Conservation (phyloP, 495 filamentous ascomycete species). For the Trichoderma virens region DNA sequence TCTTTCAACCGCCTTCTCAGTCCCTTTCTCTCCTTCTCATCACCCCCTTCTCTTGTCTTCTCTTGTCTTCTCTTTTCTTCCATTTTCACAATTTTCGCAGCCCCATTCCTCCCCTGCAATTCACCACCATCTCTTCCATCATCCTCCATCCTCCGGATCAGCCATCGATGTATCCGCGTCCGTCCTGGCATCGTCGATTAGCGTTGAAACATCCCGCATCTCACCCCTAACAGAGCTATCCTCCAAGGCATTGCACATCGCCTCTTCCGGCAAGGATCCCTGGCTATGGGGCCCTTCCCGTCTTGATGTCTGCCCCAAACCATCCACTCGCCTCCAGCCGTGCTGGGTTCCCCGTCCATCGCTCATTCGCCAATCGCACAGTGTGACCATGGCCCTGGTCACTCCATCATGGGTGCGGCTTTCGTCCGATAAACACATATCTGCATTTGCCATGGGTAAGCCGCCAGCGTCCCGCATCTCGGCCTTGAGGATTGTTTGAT, state of each 20-base stretch:
- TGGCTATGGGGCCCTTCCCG: neutral
- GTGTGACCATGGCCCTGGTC: neutral
- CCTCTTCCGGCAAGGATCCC: neutral
- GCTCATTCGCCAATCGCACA: neutral
- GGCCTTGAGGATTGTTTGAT: neutral
- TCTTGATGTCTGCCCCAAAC: neutral
- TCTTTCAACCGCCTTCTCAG: neutral
- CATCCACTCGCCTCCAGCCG: neutral
- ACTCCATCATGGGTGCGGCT: slow-evolving; percentile 30
- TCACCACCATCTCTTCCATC: neutral
- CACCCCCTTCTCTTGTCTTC: neutral
- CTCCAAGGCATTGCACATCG: neutral
- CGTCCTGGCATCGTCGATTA: neutral
- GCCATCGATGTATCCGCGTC: neutral
- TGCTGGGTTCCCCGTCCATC: neutral
- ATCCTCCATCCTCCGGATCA: neutral
- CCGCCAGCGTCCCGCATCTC: neutral
- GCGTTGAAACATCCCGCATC: neutral
- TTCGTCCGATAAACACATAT: slow-evolving; percentile 48
- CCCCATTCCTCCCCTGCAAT: neutral
- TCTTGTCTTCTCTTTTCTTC: neutral
- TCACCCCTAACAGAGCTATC: neutral
- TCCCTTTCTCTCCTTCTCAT: neutral
- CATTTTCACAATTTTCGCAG: neutral
- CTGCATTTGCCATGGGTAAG: slow-evolving; percentile 22